phyloP scores from a whole-genome alignment of 2,329 filamentous ascomycete species.

The Botrytis medusae region DNA sequence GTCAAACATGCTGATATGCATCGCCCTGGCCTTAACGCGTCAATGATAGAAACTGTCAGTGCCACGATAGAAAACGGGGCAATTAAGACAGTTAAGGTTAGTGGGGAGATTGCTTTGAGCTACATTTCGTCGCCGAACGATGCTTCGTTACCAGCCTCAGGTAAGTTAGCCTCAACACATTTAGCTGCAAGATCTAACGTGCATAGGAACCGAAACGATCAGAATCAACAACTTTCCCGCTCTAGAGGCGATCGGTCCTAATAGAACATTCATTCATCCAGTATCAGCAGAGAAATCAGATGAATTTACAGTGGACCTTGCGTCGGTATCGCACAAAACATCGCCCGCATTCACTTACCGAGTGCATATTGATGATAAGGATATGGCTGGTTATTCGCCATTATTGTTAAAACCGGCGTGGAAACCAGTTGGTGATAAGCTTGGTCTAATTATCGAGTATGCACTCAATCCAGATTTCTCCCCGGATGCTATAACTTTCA shows the following conservation, averaged over 20 bases:
- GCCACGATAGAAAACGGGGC: conserved; percentile 75
- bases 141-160: conserved; percentile 45
- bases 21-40: conserved; percentile 78
- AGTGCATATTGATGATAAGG: conserved; percentile 66
- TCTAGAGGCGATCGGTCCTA: conserved; percentile 92
- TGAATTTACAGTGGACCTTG: conserved; percentile 75
- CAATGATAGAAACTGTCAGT: conserved; percentile 88
- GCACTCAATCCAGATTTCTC: conserved; percentile 67
- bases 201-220: conserved; percentile 26
- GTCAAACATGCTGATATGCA: conserved; percentile 79
- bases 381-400: conserved; percentile 56
- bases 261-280: conserved; percentile 84
- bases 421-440: conserved; percentile 81
- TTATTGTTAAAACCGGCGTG: conserved; percentile 64
- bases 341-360: conserved; percentile 91
- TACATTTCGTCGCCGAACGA: conserved; percentile 58
- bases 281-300: conserved; percentile 64
- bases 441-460: conserved; percentile 84
- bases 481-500: conserved; percentile 55
- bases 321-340: conserved; percentile 65
- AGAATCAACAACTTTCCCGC: conserved; percentile 44
- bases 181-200: conserved; percentile 7
- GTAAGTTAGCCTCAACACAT: conserved; percentile 40
- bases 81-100: conserved; percentile 70
- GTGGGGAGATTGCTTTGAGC: conserved; percentile 85